Percentiles rank a stretch among this genome's conserved stretches.
Conservation (phyloP, 2,329 filamentous ascomycete species). For the Cladorrhinum sp. region DNA sequence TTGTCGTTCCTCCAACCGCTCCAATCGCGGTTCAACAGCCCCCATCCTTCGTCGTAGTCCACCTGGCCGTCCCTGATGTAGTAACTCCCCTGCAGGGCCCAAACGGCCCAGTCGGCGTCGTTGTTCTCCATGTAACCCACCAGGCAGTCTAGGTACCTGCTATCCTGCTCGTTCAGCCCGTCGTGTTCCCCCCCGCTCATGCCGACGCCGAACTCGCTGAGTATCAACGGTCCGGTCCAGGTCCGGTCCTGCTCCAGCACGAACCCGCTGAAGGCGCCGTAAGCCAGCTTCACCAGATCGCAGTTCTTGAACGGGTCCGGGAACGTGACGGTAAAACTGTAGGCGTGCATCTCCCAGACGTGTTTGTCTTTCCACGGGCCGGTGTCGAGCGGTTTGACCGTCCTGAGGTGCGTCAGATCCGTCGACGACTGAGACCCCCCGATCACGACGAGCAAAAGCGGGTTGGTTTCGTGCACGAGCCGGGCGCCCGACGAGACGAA, state of each 20-base stretch:
- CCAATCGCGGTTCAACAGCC: constrained; percentile 38
- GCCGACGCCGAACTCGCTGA: constrained; percentile 58
- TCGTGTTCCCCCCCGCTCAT: constrained; percentile 41
- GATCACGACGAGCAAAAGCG: constrained; percentile 51
- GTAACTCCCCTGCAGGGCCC: constrained; percentile 58
- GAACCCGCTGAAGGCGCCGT: constrained; percentile 50
- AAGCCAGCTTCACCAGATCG: constrained; percentile 39
- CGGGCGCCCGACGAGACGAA: constrained; percentile 46
- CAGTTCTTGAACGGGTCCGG: constrained; percentile 43
- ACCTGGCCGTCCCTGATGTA: constrained; percentile 51
- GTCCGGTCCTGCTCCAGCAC: constrained; percentile 45
- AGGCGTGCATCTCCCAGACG: constrained; percentile 60
- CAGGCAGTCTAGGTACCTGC: constrained; percentile 50
- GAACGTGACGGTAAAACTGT: constrained; percentile 52
- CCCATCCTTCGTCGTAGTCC: constrained; percentile 53
- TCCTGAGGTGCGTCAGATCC: constrained; percentile 47
- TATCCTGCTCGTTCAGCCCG: constrained; percentile 44
- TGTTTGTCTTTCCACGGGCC: constrained; percentile 48
- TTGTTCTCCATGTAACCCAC: constrained; percentile 51
- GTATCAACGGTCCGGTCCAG: constrained; percentile 53
- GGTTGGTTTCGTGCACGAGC: constrained; percentile 46
- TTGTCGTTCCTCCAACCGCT: constrained; percentile 37
- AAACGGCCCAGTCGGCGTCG: constrained; percentile 58
- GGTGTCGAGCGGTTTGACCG: constrained; percentile 40
- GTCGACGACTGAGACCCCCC: constrained; percentile 53